Base-by-base conservation (phyloP, 441 rosid species). In the Biscutella laevigata region DNA sequence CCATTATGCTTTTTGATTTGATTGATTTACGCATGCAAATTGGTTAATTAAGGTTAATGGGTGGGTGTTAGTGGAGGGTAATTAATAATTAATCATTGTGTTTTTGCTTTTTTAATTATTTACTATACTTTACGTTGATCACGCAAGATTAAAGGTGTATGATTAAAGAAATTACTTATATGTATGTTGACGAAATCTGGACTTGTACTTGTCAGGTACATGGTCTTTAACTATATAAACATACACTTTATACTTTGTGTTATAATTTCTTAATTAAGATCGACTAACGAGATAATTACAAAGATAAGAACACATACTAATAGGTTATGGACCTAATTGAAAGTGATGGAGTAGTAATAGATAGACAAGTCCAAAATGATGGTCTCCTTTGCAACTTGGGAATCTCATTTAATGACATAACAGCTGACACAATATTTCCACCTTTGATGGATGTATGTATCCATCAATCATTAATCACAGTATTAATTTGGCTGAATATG, bases 331-430 rank as follows among this genome's bases (percentile, higher is more conserved):
- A 37, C 56, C 61, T 43, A 37, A 58, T 45, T 8, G 51, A 38
- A 38, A 43, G 43, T 28, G 48, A 13, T 38, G 41, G n/a, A n/a
- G n/a, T n/a, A n/a, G n/a, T n/a, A n/a, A n/a, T n/a, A 26, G 5
- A 0, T 21, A 15, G 33, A 30, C 50, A 24, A 36, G 71, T 66
- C 71, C 28, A 53, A 44, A 46, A 28, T 52, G 57, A 45, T 59
- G 61, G 70, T 38, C 51, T 53, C 5, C 48, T 45, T 45, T 52
- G 48, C 64, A 65, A 58, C 70, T 66, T 59, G 60, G 15, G 13
- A 42, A 50, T 13, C 25, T 50, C 49, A 22, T 5, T 22, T n/a
- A 16, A 35, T 51, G 47, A 65, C 65, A 8, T 58, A 50, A 52
- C 32, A 44, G 65, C 60, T 45, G 38, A 66, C 17, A n/a, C n/a